These are phyloP conservation scores for Solidago caesia DNA, from an alignment of 129 eudicot genomes.

Conservation along the genomic window DNA sequence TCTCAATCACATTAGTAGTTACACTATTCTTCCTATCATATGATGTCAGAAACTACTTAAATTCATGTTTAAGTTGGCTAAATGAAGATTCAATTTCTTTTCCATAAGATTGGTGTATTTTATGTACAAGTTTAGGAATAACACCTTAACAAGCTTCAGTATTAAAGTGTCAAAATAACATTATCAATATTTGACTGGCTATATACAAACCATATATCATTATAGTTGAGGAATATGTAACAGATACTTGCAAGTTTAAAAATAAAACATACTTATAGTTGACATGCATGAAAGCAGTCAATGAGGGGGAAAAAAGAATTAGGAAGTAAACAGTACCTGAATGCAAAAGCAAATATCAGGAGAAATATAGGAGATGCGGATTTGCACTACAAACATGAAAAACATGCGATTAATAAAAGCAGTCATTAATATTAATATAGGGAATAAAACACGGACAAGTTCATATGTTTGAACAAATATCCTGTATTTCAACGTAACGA, in stretches of 20 bases:
- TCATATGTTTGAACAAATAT: slow-evolving; percentile 9
- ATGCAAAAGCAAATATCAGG: slow-evolving; percentile 91
- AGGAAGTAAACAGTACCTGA: slow-evolving; percentile 57
- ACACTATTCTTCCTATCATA: neutral
- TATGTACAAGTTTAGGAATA: too few species aligned
- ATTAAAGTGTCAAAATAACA: slow-evolving; percentile 17
- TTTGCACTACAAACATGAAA: slow-evolving; percentile 75
- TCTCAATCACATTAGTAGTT: neutral
- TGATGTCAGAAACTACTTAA: neutral
- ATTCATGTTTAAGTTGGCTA: slow-evolving; percentile 9
- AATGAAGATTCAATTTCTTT: neutral
- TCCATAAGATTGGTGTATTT: neutral
- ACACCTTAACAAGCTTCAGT: neutral
- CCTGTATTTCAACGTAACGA: neutral
- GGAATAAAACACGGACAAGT: neutral
- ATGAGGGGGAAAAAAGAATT: neutral
- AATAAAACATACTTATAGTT: neutral
- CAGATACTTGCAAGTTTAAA: neutral
- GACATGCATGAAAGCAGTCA: neutral
- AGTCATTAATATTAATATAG: neutral
- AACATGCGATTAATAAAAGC: slow-evolving; percentile 5
- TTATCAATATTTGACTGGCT: slow-evolving; percentile 4
- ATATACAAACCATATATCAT: slow-evolving; percentile 2
- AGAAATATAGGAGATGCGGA: slow-evolving; percentile 97
- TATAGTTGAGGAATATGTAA: neutral